Evolutionary conservation across 192 early-diverging fungal species (phyloP).

Genomic region (Pilaira anomala): DNA sequence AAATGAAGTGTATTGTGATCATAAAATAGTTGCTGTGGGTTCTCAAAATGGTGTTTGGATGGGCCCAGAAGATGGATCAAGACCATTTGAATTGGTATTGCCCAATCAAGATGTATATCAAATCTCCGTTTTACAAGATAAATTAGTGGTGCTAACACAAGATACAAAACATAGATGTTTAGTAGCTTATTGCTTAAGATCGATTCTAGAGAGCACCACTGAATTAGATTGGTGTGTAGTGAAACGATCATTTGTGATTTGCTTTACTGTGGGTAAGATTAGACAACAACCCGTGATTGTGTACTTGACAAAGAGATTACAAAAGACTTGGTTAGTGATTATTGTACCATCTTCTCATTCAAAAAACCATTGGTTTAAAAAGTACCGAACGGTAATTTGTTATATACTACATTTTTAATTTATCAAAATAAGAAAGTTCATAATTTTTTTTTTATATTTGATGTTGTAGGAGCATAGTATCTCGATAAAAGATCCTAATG

Average conservation of each 20-base stretch:
- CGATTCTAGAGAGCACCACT: background rate
- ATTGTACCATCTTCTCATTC: background rate
- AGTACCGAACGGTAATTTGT: background rate
- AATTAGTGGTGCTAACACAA: background rate
- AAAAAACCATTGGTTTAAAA: background rate
- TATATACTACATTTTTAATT: background rate
- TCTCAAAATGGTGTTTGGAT: slow-evolving; percentile 20
- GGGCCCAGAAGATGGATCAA: slow-evolving; percentile 6
- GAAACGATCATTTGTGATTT: background rate
- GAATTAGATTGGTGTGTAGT: background rate
- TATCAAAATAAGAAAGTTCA: too few relatives aligned
- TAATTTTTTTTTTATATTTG: too few relatives aligned
- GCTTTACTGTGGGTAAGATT: slow-evolving; percentile 10
- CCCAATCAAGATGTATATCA: background rate
- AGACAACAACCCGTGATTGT: background rate
- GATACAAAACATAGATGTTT: background rate
- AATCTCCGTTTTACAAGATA: background rate
- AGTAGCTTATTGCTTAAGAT: background rate
- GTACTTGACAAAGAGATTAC: background rate
- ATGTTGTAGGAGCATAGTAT: background rate
- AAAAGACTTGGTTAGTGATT: background rate
- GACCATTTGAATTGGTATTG: background rate
- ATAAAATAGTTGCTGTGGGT: slow-evolving; percentile 15
- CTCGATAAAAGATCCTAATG: background rate
- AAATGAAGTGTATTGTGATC: background rate